Evolutionary conservation across 495 filamentous ascomycete genomes (phyloP).

Genomic region (Hyaloscypha variabilis): DNA sequence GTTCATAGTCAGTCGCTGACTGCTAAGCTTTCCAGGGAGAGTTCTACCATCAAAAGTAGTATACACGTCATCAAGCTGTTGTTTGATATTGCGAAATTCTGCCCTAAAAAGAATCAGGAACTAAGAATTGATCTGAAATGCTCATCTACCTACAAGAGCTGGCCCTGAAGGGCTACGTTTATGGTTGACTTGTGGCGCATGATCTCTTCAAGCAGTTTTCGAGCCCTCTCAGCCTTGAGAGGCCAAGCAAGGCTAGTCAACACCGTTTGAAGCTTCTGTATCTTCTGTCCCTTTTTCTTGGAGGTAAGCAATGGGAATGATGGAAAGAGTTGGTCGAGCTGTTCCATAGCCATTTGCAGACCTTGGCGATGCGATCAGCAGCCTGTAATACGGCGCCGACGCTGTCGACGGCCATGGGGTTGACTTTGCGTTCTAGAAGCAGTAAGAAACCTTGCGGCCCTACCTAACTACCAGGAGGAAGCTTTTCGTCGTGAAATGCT

Average conservation of each 20-base stretch:
- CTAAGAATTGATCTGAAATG: not conserved
- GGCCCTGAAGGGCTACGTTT: constrained; percentile 3
- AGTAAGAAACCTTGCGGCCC: too few relatives aligned
- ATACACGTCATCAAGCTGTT: constrained; percentile 10
- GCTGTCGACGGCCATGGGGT: constrained; percentile 15
- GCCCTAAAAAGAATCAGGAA: constrained; percentile 5
- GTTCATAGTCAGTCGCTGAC: constrained; percentile 6
- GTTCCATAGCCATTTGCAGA: constrained; percentile 27
- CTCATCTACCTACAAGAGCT: constrained; percentile 8
- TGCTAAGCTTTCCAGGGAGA: not conserved
- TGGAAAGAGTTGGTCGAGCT: constrained; percentile 12
- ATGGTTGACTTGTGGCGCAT: constrained; percentile 5
- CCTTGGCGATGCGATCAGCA: constrained; percentile 25
- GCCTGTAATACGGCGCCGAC: constrained; percentile 29
- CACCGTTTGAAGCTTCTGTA: constrained; percentile 5
- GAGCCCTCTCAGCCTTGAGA: constrained; percentile 8
- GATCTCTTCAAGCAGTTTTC: constrained; percentile 8
- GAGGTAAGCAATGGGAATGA: not conserved
- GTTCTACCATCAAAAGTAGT: constrained; percentile 9
- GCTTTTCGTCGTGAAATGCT: too few relatives aligned
- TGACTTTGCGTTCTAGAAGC: too few relatives aligned
- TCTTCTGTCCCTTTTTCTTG: constrained; percentile 1
- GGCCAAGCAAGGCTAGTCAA: constrained; percentile 10
- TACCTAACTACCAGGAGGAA: too few relatives aligned
- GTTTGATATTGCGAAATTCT: constrained; percentile 11